Base-by-base conservation (phyloP, 495 filamentous ascomycete genomes). In the Aspergillus taichungensis region DNA sequence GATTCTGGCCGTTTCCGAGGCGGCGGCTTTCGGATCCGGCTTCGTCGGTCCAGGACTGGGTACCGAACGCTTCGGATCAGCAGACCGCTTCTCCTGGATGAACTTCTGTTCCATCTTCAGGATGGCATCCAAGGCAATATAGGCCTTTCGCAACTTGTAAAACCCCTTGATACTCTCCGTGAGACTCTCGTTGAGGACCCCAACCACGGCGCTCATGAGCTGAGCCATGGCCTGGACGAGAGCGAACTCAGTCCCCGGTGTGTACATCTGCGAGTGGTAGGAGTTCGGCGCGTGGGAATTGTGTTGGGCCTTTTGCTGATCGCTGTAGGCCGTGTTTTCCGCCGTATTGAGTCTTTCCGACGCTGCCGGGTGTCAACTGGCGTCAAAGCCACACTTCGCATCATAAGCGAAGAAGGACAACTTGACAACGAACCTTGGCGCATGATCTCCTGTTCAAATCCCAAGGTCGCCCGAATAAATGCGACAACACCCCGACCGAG, bases 361-460 rank as follows among this genome's bases (percentile, higher is more conserved):
- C 11, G 92, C 88, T 84, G 53, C 46, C 43, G 12, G 30, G 40
- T 34, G 54, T 60, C 30, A 35, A 34, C 8, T 37, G 53, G 30
- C 47, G 34, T 49, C 30, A 53, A n/a, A n/a, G 32, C 24, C 6
- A 29, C 13, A 31, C 37, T 34, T 30, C 11, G 39, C 35, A 37
- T 35, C 24, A 29, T 24, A 12, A 46, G 18, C 18, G 34, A 30
- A 42, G 30, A 24, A 24, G 30, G 41, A 51, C 40, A 46, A 38
- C n/a, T 35, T 34, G 34, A 45, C 30, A 10, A 46, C 67, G 37
- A 13, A 82, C 80, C 80, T 69, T 94, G 81, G 48, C 78, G 79
- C 86, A 98, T 94, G 44, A 94, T 72, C n/a, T 92, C 87, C 52
- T 90, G 86, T 64, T 98, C 92, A 57, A 95, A 94, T 5, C 94